Conservation (phyloP, 83 land plant genomes). For the Thuja plicata region DNA sequence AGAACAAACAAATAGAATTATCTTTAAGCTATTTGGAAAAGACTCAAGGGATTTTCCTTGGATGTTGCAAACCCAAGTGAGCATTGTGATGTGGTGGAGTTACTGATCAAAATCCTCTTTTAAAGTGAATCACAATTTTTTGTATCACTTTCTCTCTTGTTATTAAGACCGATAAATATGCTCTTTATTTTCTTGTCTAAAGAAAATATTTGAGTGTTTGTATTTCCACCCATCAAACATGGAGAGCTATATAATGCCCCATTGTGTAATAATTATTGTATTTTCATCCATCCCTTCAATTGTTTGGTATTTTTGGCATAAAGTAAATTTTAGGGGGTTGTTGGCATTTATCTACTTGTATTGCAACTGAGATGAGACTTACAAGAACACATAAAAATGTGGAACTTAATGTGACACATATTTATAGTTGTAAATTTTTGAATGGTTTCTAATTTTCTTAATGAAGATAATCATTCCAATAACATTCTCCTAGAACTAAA, state of each 20-base stretch:
- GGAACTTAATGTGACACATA: no score
- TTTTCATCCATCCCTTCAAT: constrained; percentile 46
- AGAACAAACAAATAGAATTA: constrained; percentile 60
- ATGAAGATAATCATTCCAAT: no score
- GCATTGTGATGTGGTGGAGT: background rate
- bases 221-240: constrained; percentile 64
- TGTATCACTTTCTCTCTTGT: background rate
- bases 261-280: constrained; percentile 70
- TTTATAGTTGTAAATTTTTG: no score
- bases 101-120: background rate
- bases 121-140: background rate
- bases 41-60: constrained; percentile 54
- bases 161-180: background rate
- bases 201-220: constrained; percentile 76
- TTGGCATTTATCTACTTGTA: background rate
- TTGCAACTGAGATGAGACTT: constrained; percentile 14
- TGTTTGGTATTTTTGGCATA: constrained; percentile 30
- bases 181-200: background rate
- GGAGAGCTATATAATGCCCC: constrained; percentile 83
- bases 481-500: no score
- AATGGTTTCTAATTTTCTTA: no score
- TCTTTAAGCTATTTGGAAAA: constrained; percentile 71
- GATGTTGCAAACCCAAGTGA: no score
- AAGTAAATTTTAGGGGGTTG: background rate
- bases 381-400: constrained; percentile 17